Conservation (phyloP, 2,329 filamentous ascomycete species). For the Fusarium xylarioides region DNA sequence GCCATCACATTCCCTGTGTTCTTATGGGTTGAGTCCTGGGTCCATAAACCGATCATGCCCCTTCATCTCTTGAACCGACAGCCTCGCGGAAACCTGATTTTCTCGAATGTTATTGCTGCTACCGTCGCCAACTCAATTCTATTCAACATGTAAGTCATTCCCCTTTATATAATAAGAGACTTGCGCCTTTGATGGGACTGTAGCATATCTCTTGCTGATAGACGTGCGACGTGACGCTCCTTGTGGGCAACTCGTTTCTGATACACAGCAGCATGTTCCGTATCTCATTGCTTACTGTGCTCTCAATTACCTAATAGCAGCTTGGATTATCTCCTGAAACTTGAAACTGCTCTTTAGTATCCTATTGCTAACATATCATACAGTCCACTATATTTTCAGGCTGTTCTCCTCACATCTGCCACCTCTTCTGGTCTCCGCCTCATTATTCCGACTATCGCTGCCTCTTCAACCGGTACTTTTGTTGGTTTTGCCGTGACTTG, state of each 20-base stretch:
- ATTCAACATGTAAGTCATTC: conserved; percentile 62
- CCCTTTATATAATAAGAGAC: not conserved
- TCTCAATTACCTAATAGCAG: not conserved
- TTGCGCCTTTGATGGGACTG: not conserved
- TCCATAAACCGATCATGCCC: conserved; percentile 67
- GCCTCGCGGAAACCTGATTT: conserved; percentile 67
- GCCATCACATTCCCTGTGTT: conserved; percentile 59
- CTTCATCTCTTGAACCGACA: conserved; percentile 59
- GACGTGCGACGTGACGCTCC: not conserved
- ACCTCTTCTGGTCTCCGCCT: conserved; percentile 78
- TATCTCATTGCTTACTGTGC: not conserved
- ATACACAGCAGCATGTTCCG: not conserved
- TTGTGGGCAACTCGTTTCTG: not conserved
- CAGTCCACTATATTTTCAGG: conserved; percentile 79
- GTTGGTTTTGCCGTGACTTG: conserved; percentile 71
- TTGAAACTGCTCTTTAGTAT: not conserved
- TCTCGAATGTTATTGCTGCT: conserved; percentile 62
- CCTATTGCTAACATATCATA: not conserved
- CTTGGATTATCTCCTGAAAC: not conserved
- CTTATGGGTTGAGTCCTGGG: conserved; percentile 61
- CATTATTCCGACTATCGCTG: conserved; percentile 67
- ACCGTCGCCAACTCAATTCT: conserved; percentile 64
- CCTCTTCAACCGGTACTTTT: conserved; percentile 62
- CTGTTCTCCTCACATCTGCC: conserved; percentile 74
- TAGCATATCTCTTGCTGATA: not conserved